A percentile compares a stretch with the other conserved stretches of the same genome.
These are phyloP conservation scores for Pholiota conissans DNA, from an alignment of 768 basidiomycete species.

Conservation along the genomic window DNA sequence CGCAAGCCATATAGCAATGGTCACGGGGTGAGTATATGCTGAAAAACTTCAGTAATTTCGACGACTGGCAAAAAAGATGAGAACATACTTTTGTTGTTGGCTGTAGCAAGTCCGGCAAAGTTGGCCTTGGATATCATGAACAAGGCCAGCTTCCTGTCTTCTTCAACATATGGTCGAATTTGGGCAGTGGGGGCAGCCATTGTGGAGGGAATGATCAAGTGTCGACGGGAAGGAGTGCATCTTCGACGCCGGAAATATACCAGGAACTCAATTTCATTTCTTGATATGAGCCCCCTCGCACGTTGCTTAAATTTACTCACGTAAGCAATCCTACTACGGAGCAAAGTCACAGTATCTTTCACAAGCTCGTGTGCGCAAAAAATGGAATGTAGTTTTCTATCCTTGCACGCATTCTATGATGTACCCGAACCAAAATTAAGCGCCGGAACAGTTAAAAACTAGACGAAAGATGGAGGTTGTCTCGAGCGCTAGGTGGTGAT, in stretches of 20 bases:
- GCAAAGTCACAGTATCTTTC: background rate
- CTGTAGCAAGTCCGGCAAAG: constrained; percentile 67
- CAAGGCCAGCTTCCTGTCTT: constrained; percentile 60
- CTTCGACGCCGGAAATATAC: constrained; percentile 1
- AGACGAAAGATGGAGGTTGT: too few species aligned
- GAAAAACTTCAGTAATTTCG: constrained; percentile 8
- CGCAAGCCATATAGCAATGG: constrained; percentile 59
- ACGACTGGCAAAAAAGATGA: background rate
- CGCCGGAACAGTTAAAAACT: too few species aligned
- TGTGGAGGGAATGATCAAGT: constrained; percentile 5
- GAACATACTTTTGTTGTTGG: constrained; percentile 56
- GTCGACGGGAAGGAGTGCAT: background rate
- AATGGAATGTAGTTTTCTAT: too few species aligned
- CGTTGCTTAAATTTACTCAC: background rate
- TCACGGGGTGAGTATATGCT: constrained; percentile 62
- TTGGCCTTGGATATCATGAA: constrained; percentile 66
- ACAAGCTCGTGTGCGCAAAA: too few species aligned
- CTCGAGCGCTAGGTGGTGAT: too few species aligned
- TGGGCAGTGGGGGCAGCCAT: constrained; percentile 42
- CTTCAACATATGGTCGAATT: constrained; percentile 52
- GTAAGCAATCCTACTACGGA: background rate
- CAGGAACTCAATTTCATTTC: background rate
- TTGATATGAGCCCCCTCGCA: background rate
- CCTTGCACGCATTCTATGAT: too few species aligned
- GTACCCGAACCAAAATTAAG: too few species aligned